Evolutionary conservation across 2,329 filamentous ascomycete genomes (phyloP).

Genomic region (Huntiella decipiens): DNA sequence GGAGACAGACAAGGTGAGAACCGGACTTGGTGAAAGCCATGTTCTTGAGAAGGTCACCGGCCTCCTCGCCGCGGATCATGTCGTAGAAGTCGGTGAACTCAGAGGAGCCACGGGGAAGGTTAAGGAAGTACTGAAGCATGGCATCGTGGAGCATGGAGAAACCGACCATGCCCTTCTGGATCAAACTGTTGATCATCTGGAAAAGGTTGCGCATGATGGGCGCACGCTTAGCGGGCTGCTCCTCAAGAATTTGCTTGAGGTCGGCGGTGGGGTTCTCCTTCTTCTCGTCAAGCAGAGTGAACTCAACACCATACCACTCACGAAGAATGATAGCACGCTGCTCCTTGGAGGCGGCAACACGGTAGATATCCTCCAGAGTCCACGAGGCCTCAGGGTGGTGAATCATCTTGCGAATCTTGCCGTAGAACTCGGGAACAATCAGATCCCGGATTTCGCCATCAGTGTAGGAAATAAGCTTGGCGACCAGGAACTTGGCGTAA

Average conservation of each 20-base stretch:
- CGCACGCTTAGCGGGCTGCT: constrained; percentile 66
- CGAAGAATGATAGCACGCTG: constrained; percentile 73
- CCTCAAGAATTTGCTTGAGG: constrained; percentile 53
- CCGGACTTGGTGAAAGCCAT: constrained; percentile 89
- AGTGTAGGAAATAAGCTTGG: constrained; percentile 85
- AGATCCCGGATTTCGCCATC: constrained; percentile 72
- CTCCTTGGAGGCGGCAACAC: constrained; percentile 63
- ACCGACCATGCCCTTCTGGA: constrained; percentile 91
- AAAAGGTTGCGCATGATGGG: constrained; percentile 73
- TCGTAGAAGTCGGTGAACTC: constrained; percentile 80
- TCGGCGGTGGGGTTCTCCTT: constrained; percentile 43
- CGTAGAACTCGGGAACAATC: constrained; percentile 88
- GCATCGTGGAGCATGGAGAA: constrained; percentile 98
- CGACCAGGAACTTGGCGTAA: constrained; percentile 94
- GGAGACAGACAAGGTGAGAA: constrained; percentile 59
- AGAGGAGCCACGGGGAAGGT: constrained; percentile 53
- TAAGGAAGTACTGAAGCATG: constrained; percentile 91
- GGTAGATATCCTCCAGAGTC: constrained; percentile 95
- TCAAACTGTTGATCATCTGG: constrained; percentile 73
- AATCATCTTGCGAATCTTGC: constrained; percentile 78
- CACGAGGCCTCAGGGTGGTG: constrained; percentile 92
- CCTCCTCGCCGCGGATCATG: constrained; percentile 77
- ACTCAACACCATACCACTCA: constrained; percentile 95
- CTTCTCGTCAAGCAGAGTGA: constrained; percentile 53
- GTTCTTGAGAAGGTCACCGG: constrained; percentile 81